Percentiles rank a stretch among this genome's conserved stretches.
These are phyloP conservation scores for Diaporthe sp. DNA, from an alignment of 2,329 filamentous ascomycete genomes.

Conservation along the genomic window DNA sequence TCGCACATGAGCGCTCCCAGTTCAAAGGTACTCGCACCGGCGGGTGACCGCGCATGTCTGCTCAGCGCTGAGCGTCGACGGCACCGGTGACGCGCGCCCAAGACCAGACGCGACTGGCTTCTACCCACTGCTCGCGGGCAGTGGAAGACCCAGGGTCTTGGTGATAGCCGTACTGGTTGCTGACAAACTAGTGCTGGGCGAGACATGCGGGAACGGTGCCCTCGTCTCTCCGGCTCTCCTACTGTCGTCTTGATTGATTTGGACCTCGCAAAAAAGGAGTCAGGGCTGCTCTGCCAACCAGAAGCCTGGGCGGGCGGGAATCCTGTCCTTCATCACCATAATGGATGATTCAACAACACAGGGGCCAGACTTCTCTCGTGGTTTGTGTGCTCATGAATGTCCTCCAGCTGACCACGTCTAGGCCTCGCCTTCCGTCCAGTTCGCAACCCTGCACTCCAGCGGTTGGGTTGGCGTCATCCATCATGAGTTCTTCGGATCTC, in stretches of 20 bases:
- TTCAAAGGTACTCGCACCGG: slow-evolving; percentile 37
- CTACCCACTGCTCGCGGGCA: slow-evolving; percentile 26
- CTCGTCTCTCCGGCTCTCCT: slow-evolving; percentile 28
- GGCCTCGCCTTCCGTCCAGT: slow-evolving; percentile 11
- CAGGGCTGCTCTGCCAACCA: slow-evolving; percentile 32
- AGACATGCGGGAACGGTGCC: slow-evolving; percentile 34
- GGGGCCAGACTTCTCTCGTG: slow-evolving; percentile 21
- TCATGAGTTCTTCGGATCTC: slow-evolving; percentile 9
- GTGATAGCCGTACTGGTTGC: slow-evolving; percentile 29
- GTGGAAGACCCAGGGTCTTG: slow-evolving; percentile 34
- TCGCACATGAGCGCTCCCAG: slow-evolving; percentile 25
- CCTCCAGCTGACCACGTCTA: slow-evolving; percentile 12
- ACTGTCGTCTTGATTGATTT: slow-evolving; percentile 25
- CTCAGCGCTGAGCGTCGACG: slow-evolving; percentile 28
- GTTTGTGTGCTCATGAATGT: slow-evolving; percentile 19
- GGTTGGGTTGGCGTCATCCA: neutral
- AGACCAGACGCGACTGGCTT: slow-evolving; percentile 30
- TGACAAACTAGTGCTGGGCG: slow-evolving; percentile 29
- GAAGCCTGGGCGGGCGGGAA: slow-evolving; percentile 31
- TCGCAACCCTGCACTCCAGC: neutral
- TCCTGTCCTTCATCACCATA: slow-evolving; percentile 27
- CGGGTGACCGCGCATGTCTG: slow-evolving; percentile 34
- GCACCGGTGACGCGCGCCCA: slow-evolving; percentile 28
- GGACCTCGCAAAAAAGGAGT: neutral
- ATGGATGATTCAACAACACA: neutral